Percentiles rank a stretch among this genome's conserved stretches.
These are phyloP conservation scores for Hemileccinum impolitum DNA, from an alignment of 768 basidiomycete genomes.

Conservation along the genomic window DNA sequence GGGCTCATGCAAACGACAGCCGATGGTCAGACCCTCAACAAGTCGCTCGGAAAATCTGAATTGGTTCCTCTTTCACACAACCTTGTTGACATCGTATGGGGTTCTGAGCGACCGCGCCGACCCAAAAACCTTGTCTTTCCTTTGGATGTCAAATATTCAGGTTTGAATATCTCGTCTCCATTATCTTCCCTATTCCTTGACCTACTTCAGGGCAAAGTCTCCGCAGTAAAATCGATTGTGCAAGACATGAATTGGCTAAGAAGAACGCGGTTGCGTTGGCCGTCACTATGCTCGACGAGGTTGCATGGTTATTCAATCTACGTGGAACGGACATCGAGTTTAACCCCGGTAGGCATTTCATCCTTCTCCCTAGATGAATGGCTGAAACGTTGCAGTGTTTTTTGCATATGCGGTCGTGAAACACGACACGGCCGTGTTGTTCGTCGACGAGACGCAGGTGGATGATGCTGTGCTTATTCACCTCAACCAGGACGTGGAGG, in stretches of 20 bases:
- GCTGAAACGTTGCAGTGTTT: slow-evolving; percentile 55
- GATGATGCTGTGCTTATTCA: slow-evolving; percentile 39
- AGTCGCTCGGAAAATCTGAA: slow-evolving; percentile 56
- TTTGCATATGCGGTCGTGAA: slow-evolving; percentile 88
- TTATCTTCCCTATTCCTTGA: not conserved
- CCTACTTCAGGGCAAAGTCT: slow-evolving; percentile 50
- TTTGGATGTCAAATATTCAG: slow-evolving; percentile 73
- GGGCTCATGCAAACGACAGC: slow-evolving; percentile 32
- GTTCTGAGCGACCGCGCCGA: slow-evolving; percentile 56
- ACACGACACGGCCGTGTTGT: slow-evolving; percentile 54
- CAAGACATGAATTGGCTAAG: slow-evolving; percentile 66
- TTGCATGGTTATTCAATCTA: slow-evolving; percentile 92
- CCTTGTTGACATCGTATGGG: slow-evolving; percentile 80
- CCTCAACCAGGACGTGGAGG: slow-evolving; percentile 58
- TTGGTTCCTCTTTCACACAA: slow-evolving; percentile 69
- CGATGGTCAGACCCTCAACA: slow-evolving; percentile 62
- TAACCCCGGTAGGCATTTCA: slow-evolving; percentile 55
- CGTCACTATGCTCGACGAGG: slow-evolving; percentile 88
- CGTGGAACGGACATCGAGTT: slow-evolving; percentile 90
- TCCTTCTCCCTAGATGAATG: not conserved
- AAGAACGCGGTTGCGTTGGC: slow-evolving; percentile 59
- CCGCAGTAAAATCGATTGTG: slow-evolving; percentile 59
- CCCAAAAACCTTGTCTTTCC: slow-evolving; percentile 66
- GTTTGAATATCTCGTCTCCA: slow-evolving; percentile 28
- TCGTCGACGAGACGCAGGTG: slow-evolving; percentile 55